These are phyloP conservation scores for Hypoxylon trugodes DNA, from an alignment of 495 filamentous ascomycete genomes.

Conservation along the genomic window DNA sequence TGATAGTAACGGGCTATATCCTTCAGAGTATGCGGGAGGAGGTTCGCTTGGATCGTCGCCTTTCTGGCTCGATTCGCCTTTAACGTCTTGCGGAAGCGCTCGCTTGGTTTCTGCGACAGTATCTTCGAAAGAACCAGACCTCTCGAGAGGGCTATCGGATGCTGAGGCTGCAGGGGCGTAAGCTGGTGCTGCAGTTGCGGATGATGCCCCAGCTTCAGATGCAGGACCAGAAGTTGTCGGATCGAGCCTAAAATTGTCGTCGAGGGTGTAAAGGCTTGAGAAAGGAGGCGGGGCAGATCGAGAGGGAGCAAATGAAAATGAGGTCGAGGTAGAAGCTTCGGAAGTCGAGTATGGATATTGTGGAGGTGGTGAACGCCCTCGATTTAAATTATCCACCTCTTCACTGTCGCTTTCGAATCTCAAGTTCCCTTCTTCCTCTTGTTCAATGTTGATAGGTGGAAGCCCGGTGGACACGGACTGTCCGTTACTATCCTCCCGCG, in stretches of 20 bases:
- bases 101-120: conserved; percentile 83
- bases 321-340: conserved; percentile 69
- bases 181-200: conserved; percentile 66
- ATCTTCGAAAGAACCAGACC: conserved; percentile 54
- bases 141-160: conserved; percentile 49
- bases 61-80: conserved; percentile 68
- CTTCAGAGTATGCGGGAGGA: conserved; percentile 95
- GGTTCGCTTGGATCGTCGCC: conserved; percentile 87
- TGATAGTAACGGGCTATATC: conserved; percentile 86
- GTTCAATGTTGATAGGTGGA: conserved; percentile 44
- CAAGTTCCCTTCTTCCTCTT: conserved; percentile 34
- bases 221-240: conserved; percentile 57
- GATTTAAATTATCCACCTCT: conserved; percentile 52
- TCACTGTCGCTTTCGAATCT: conserved; percentile 51
- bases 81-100: conserved; percentile 79
- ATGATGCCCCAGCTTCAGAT: conserved; percentile 63
- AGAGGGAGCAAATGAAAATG: conserved; percentile 35
- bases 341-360: conserved; percentile 63
- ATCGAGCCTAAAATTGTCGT: conserved; percentile 49
- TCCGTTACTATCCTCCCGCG: conserved; percentile 67
- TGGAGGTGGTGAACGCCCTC: conserved; percentile 64
- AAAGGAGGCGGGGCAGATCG: conserved; percentile 53
- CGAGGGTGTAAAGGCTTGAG: conserved; percentile 55
- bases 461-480: conserved; percentile 71
- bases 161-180: conserved; percentile 61